Evolutionary conservation across 225 moss, liverwort and hornwort species (phyloP).

Genomic region (Takakia lepidozioides): DNA sequence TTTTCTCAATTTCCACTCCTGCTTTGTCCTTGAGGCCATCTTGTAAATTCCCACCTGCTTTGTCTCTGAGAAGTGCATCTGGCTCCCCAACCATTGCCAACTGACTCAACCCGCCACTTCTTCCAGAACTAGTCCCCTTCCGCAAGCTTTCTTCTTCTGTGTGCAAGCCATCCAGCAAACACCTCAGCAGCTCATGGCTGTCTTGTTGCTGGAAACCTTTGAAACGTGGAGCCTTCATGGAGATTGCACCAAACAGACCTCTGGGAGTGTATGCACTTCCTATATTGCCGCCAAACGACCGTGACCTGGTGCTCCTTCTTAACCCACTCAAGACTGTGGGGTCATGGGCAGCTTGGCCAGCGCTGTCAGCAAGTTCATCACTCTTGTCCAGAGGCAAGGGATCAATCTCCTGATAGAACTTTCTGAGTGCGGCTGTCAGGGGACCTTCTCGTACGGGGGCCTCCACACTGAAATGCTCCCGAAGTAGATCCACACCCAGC

Average conservation of each 20-base stretch:
- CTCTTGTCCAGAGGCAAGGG: constrained; percentile 13
- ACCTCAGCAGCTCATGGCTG: constrained; percentile 81
- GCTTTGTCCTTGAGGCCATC: constrained; percentile 3
- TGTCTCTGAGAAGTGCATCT: constrained; percentile 1
- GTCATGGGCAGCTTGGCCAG: no score
- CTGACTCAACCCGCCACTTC: neutral
- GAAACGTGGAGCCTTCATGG: constrained; percentile 71
- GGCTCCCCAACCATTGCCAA: constrained; percentile 8
- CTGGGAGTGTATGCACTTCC: constrained; percentile 57
- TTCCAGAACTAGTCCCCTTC: constrained; percentile 12
- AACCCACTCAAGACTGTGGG: neutral
- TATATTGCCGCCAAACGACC: constrained; percentile 45
- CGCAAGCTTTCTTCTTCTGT: constrained; percentile 64
- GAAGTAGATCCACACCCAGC: constrained; percentile 66
- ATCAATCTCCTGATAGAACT: constrained; percentile 58
- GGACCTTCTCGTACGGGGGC: constrained; percentile 40
- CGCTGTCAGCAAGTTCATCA: constrained; percentile 6
- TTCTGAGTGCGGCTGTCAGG: constrained; percentile 43
- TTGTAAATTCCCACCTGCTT: constrained; percentile 7
- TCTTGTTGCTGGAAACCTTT: constrained; percentile 94
- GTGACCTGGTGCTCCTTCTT: constrained; percentile 26
- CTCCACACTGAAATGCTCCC: constrained; percentile 50
- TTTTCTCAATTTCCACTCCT: constrained; percentile 1
- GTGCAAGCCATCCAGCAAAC: constrained; percentile 73
- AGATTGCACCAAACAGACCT: constrained; percentile 66